A percentile compares a stretch with the other conserved stretches of the same genome.
These are phyloP conservation scores for Alliaria petiolata DNA, from an alignment of 345 rosid genomes.

Conservation along the genomic window DNA sequence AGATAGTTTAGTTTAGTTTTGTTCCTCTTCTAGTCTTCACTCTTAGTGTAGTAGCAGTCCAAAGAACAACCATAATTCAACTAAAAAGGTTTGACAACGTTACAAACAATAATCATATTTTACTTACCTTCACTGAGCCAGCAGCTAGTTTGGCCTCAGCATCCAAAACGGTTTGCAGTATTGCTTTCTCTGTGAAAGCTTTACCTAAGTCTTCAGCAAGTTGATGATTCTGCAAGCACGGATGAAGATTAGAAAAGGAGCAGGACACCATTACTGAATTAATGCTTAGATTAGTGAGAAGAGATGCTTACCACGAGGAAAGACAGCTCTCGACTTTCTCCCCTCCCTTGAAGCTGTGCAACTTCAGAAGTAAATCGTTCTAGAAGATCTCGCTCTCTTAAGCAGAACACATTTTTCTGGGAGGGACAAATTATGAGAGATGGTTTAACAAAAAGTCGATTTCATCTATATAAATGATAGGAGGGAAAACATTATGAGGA, in stretches of 20 bases:
- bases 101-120: not conserved
- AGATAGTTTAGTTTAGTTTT: not conserved
- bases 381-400: constrained; percentile 88
- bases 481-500: not conserved
- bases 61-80: not conserved
- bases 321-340: constrained; percentile 61
- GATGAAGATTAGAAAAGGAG: not conserved
- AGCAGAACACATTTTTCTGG: constrained; percentile 62
- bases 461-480: not conserved
- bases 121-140: constrained; percentile 61
- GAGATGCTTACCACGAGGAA: constrained; percentile 46
- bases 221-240: constrained; percentile 54
- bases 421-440: not conserved
- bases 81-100: not conserved
- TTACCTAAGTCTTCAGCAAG: constrained; percentile 86
- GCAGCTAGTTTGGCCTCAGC: constrained; percentile 49
- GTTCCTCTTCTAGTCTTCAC: not conserved
- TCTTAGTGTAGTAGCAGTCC: not conserved
- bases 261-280: not conserved
- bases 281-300: not conserved
- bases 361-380: constrained; percentile 61
- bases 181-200: constrained; percentile 80
- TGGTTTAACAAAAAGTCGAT: not conserved
- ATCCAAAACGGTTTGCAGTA: constrained; percentile 54
- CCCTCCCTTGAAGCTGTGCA: constrained; percentile 53